phyloP scores from a whole-genome alignment of 257 asterid species.

The Agastache rugosa region DNA sequence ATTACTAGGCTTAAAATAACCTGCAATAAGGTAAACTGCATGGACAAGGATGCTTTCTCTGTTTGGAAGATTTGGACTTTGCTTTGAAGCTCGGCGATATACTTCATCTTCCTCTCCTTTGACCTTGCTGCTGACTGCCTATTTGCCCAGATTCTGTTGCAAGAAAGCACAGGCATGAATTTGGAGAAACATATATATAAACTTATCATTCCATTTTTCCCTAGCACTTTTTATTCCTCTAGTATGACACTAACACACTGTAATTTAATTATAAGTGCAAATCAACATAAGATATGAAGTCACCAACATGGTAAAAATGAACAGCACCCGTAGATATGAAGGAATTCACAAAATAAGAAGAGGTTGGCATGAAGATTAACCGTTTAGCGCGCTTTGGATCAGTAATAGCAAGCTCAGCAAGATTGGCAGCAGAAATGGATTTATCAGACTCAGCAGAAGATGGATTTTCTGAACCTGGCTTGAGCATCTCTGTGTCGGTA shows the following conservation, averaged over 20 bases:
- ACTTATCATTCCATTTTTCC: neutral
- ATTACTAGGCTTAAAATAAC: constrained; percentile 42
- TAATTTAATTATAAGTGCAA: no score
- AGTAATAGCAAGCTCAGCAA: constrained; percentile 84
- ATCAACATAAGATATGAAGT: neutral
- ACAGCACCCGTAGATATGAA: no score
- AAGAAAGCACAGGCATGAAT: neutral
- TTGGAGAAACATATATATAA: neutral
- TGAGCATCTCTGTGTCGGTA: constrained; percentile 67
- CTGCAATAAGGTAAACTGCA: constrained; percentile 86
- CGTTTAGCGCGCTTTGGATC: constrained; percentile 28
- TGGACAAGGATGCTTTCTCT: constrained; percentile 82
- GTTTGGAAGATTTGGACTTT: constrained; percentile 86
- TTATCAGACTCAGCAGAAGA: constrained; percentile 70
- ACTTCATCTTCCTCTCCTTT: constrained; percentile 94
- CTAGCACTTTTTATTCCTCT: neutral
- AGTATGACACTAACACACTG: neutral
- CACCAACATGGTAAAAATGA: neutral
- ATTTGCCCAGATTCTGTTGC: constrained; percentile 88
- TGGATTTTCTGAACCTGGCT: constrained; percentile 64
- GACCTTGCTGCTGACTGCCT: constrained; percentile 98
- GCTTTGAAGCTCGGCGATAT: constrained; percentile 89
- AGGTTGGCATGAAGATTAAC: neutral
- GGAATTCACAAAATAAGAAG: no score
- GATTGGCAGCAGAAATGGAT: constrained; percentile 89